phyloP scores from a whole-genome alignment of 2,329 filamentous ascomycete species.

The Cercospora zeae-maydis region DNA sequence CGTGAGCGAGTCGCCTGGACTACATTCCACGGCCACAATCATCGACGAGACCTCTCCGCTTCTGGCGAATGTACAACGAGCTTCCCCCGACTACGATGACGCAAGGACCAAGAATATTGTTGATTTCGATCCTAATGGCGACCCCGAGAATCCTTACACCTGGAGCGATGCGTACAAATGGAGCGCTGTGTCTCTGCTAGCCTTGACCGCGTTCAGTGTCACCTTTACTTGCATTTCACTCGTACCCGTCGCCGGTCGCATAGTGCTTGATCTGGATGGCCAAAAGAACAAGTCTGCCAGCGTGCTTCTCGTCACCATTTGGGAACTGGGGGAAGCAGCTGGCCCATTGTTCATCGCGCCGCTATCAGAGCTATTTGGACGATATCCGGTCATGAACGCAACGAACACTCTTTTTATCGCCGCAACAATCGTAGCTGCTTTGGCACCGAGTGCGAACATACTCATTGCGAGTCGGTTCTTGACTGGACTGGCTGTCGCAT shows the following conservation, averaged over 20 bases:
- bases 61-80: slow-evolving; percentile 4
- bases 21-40: not conserved
- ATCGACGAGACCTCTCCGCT: slow-evolving; percentile 22
- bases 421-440: slow-evolving; percentile 40
- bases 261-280: slow-evolving; percentile 29
- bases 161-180: slow-evolving; percentile 52
- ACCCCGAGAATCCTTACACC: slow-evolving; percentile 52
- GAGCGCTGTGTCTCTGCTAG: slow-evolving; percentile 52
- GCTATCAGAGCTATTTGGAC: slow-evolving; percentile 45
- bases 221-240: slow-evolving; percentile 35
- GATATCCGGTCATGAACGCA: slow-evolving; percentile 38
- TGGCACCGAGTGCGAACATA: slow-evolving; percentile 38
- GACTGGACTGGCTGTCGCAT: slow-evolving; percentile 44
- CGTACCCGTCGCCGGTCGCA: slow-evolving; percentile 31
- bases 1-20: not conserved
- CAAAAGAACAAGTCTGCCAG: slow-evolving; percentile 24
- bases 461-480: slow-evolving; percentile 46
- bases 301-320: slow-evolving; percentile 47
- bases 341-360: slow-evolving; percentile 47
- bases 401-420: slow-evolving; percentile 47
- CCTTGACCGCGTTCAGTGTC: slow-evolving; percentile 56
- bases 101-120: slow-evolving; percentile 32
- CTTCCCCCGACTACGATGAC: slow-evolving; percentile 10
- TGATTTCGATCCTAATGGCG: slow-evolving; percentile 46
- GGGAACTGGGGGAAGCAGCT: slow-evolving; percentile 49